A percentile compares a stretch with the other conserved stretches of the same genome.
Conservation (phyloP, 2,329 filamentous ascomycete species). For the Paramyrothecium roridum region DNA sequence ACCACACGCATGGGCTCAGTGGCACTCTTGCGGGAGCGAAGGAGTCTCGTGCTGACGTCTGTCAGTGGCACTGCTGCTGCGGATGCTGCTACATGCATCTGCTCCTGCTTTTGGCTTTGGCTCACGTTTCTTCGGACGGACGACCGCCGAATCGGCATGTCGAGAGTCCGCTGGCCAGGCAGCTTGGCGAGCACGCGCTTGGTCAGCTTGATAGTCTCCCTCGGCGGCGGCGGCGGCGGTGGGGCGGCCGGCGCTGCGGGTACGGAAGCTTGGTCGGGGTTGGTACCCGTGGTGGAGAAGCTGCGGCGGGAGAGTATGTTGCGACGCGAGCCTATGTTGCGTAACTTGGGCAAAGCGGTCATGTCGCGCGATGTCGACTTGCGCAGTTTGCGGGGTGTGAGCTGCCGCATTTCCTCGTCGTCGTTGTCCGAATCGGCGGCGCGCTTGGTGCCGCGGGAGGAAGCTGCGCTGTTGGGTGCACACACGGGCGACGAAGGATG, state of each 20-base stretch:
- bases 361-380: slow-evolving; percentile 46
- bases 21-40: slow-evolving; percentile 18
- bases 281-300: slow-evolving; percentile 16
- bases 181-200: slow-evolving; percentile 15
- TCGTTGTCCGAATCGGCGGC: slow-evolving; percentile 34
- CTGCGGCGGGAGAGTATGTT: slow-evolving; percentile 20
- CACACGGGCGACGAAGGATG: slow-evolving; percentile 15
- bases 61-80: not conserved
- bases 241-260: not conserved
- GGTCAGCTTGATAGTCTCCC: slow-evolving; percentile 18
- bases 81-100: no score
- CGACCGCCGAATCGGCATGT: slow-evolving; percentile 6
- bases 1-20: slow-evolving; percentile 34
- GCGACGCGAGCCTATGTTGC: slow-evolving; percentile 21
- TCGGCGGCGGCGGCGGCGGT: not conserved
- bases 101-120: slow-evolving; percentile 1
- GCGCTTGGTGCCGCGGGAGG: slow-evolving; percentile 50
- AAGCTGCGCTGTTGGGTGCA: slow-evolving; percentile 28
- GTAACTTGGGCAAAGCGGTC: slow-evolving; percentile 27
- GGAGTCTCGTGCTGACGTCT: slow-evolving; percentile 14
- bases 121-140: slow-evolving; percentile 11
- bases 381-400: slow-evolving; percentile 42
- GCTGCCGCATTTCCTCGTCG: slow-evolving; percentile 16
- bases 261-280: slow-evolving; percentile 1
- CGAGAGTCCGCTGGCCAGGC: slow-evolving; percentile 1